Percentiles rank a stretch among this genome's conserved stretches.
These are phyloP conservation scores for Candida krabiensis DNA, from an alignment of 805 yeast species.

Conservation along the genomic window DNA sequence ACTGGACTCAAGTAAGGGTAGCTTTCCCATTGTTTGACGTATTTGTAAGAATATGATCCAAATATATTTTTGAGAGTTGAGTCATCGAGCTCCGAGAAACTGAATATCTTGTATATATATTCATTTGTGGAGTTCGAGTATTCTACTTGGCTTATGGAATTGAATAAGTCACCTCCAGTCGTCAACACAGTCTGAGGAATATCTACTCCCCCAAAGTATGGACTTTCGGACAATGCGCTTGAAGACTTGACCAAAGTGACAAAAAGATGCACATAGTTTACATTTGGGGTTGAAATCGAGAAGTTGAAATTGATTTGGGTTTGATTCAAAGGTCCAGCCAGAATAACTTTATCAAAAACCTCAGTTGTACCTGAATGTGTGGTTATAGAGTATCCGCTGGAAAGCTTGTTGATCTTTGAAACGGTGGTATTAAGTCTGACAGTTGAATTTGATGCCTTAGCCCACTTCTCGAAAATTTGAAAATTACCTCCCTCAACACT, in stretches of 20 bases:
- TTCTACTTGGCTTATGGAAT: slow-evolving; percentile 33
- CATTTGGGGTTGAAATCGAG: slow-evolving; percentile 6
- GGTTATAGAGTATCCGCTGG: slow-evolving; percentile 4
- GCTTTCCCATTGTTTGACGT: slow-evolving; percentile 41
- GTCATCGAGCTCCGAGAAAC: slow-evolving; percentile 18
- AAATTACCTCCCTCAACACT: slow-evolving; percentile 46
- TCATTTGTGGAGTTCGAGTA: slow-evolving; percentile 27
- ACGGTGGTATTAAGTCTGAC: slow-evolving; percentile 34
- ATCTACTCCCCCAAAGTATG: slow-evolving; percentile 11
- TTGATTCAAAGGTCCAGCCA: slow-evolving; percentile 43
- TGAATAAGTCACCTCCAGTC: slow-evolving; percentile 29
- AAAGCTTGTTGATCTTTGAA: slow-evolving; percentile 11
- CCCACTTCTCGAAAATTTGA: slow-evolving; percentile 41
- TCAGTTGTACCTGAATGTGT: slow-evolving; percentile 10
- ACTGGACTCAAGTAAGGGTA: slow-evolving; percentile 42
- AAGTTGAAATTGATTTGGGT: slow-evolving; percentile 24
- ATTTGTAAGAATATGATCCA: slow-evolving; percentile 25
- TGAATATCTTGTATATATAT: slow-evolving; percentile 46
- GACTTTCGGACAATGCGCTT: slow-evolving; percentile 10
- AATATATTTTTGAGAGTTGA: slow-evolving; percentile 21
- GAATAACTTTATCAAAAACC: slow-evolving; percentile 41
- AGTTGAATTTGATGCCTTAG: slow-evolving; percentile 35
- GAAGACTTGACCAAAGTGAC: slow-evolving; percentile 36
- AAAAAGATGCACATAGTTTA: slow-evolving; percentile 38
- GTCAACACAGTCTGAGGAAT: slow-evolving; percentile 32